Evolutionary conservation across 345 rosid genomes (phyloP).

Genomic region (Streptanthus diversifolius): DNA sequence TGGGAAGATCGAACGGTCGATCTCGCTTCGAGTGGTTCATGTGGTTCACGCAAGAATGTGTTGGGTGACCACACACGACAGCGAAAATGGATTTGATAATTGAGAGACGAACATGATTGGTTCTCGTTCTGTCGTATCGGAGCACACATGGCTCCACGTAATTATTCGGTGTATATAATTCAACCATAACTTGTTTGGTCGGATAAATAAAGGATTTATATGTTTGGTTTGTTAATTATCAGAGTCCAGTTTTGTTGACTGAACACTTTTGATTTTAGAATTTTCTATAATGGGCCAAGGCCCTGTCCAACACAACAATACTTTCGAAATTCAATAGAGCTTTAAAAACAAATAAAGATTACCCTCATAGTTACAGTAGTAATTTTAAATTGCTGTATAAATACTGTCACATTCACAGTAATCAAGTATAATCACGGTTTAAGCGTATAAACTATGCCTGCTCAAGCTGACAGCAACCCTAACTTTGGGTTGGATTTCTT

Average conservation of each 20-base stretch:
- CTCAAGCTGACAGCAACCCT: not conserved
- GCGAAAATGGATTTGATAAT: constrained; percentile 12
- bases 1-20: constrained; percentile 46
- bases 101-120: constrained; percentile 33
- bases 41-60: constrained; percentile 27
- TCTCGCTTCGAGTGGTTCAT: constrained; percentile 30
- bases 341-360: not conserved
- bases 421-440: not conserved
- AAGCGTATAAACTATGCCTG: not conserved
- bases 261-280: not conserved
- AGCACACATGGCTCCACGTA: constrained; percentile 32
- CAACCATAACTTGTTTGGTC: not conserved
- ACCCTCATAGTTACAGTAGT: not conserved
- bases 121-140: constrained; percentile 3
- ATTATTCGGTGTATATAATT: constrained; percentile 6
- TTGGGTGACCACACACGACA: constrained; percentile 8
- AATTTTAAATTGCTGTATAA: not conserved
- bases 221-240: not conserved
- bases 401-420: constrained; percentile 1
- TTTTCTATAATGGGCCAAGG: not conserved
- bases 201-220: not conserved
- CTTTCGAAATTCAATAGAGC: not conserved
- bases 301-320: not conserved
- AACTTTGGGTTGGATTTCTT: not conserved
- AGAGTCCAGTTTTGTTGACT: not conserved